Base-by-base conservation (phyloP, 257 asterid genomes). In the Lycium ferocissimum region DNA sequence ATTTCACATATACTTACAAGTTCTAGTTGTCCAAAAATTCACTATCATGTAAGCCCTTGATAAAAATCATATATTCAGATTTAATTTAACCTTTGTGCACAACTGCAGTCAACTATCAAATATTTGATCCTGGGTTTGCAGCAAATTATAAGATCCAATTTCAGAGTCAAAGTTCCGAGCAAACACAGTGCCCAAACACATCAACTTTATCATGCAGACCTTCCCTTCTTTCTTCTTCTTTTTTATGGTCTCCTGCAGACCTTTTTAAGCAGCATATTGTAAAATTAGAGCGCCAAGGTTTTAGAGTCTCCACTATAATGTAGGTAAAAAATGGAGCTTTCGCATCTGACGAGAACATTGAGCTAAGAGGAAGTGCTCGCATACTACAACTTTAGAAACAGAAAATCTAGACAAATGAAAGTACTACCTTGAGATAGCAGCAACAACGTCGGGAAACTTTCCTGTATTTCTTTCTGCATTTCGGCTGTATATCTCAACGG, bases 401-500 rank as follows among this genome's bases (percentile, higher is more conserved):
- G 54, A 22, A 40, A 79, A 54, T 18, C 49, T 4, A 76, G 78
- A 9, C 8, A 72, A 57, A 79, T 62, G 75, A 89, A 82, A 83
- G 37, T 59, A 67, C 72, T 92, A 97, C 99, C 99, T 97, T 72
- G 93, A 82, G 84, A 97, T 63, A 84, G 93, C 91, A 80, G 91
- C 93, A 75, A 93, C 94, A 81, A 95, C 98, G 86, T 97, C 99
- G 33, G 98, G 99, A 90, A 92, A 97, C 86, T 97, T 97, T 87
- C 96, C 99, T 66, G 99, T 95, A 88, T 93, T 95, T 84, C 97
- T 84, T 86, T 97, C 99, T 7, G 98, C 97, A 86, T 94, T 97
- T 88, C 99, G 92, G 94, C 99, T 94, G 90, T 95, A 97, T 90
- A 97, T 95, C 93, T 95, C 99, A 84, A 93, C 98, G 47, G 94